Evolutionary conservation across 2,329 filamentous ascomycete species (phyloP), one percentile per base, ranked within the genome.

Genomic region (Achaetomium macrosporum): DNA sequence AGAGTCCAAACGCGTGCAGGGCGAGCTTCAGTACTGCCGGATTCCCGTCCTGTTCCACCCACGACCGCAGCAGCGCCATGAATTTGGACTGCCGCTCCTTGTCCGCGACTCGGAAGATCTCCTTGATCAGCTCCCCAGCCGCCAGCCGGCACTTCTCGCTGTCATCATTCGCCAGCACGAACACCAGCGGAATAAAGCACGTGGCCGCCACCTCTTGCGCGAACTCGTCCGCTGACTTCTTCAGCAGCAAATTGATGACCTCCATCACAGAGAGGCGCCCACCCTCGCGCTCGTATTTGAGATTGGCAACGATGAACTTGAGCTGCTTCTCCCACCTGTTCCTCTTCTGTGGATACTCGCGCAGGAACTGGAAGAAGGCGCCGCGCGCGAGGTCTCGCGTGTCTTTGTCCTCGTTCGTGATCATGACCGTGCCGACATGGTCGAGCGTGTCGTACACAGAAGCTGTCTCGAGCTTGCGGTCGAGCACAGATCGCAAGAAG

Each of bases 261-360:
- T 99, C 93, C 82, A 99, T 89, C 29, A 96, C 89, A 1, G 91
- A 96, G 56, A 96, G 77, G 36, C 95, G 82, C 29, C 93, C 93
- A 55, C 93, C 88, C 61, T 90, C 84, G 63, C 95, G 84, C 41
- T 92, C 83, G 67, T 96, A 99, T 55, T 92, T 85, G 59, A 99
- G 75, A 64, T 99, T 99, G 63, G 88, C 88, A 46, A 95, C 81
- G 45, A 99, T 77, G 66, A 97, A 99, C 51, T 79, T 83, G 47
- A 96, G 78, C 66, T 97, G 92, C 67, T 95, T 95, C 37, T 82
- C 79, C 84, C 93, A 95, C 13, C 93, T 81, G 57, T 84, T 87
- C 69, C 90, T 91, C 63, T 87, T 90, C 67, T 97, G 93, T 0
- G 93, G 92, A 65, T 96, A 99, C 50, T 96, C 90, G 59, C 91